Base-by-base conservation (phyloP, 2,329 filamentous ascomycete species). In the Aspergillus tubingensis region DNA sequence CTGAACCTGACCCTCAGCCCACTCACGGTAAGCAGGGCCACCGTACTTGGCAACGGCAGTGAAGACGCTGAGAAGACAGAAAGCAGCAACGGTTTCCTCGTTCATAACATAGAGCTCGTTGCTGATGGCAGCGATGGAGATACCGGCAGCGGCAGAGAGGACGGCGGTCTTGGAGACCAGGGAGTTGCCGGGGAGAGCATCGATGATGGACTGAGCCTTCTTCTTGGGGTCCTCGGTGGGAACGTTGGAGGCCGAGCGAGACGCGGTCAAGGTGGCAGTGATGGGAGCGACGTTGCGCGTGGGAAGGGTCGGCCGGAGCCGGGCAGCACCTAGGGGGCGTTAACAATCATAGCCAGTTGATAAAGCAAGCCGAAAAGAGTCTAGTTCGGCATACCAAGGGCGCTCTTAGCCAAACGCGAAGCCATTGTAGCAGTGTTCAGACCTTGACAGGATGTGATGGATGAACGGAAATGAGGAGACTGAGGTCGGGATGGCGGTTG, bases 21-120 rank as follows among this genome's bases (percentile, higher is more conserved):
- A 99, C 80, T 94, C 87, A 77, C 84, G 88, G 87, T 98, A 98
- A 79, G 89, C 84, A 62, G 95, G 95, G 58, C 94, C 95, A 74
- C 91, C 92, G 79, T 92, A 97, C 82, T 96, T 95, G 83, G 91
- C 94, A 73, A 96, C 86, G 65, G 88, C 92, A 75, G 85, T 89
- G 90, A 96, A 99, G 77, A 98, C 91, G 77, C 90, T 92, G 76
- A 98, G 84, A 74, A 99, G 85, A 80, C 91, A 95, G 82, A 99
- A 87, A 69, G 91, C 91, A 76, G 96, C 91, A 77, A 99, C 91
- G 66, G 93, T 91, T 85, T 99, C 95, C 86, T 99, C 95, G 84
- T 99, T 99, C 82, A 99, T 86, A 78, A 99, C 92, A 82, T 97
- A 98, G 85, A 98, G 92, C 87, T 99, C 95, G 83, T 96, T 99